phyloP scores from a whole-genome alignment of 768 basidiomycete species.

The Boletales sp. region DNA sequence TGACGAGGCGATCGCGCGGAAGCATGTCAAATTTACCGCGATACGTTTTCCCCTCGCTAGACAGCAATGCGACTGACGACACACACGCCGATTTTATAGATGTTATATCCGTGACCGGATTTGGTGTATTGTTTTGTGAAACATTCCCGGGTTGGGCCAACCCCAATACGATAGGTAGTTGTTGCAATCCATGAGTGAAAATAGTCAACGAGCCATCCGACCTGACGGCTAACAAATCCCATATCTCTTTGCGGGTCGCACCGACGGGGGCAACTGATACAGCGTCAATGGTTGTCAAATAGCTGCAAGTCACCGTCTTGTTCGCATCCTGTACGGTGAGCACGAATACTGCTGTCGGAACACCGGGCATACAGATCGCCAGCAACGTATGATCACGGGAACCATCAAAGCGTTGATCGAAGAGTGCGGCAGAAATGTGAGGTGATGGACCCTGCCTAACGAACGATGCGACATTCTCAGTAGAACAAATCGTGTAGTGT shows the following conservation, averaged over 20 bases:
- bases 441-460: conserved; percentile 14
- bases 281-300: conserved; percentile 40
- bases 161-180: conserved; percentile 37
- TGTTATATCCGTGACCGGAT: conserved; percentile 34
- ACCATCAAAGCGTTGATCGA: conserved; percentile 67
- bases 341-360: conserved; percentile 44
- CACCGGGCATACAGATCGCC: conserved; percentile 51
- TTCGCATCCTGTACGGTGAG: conserved; percentile 41
- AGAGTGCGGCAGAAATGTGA: conserved; percentile 52
- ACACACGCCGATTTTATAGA: conserved; percentile 46
- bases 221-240: conserved; percentile 68
- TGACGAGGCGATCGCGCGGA: conserved; percentile 54
- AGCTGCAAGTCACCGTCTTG: conserved; percentile 39
- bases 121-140: neutral
- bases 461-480: conserved; percentile 3
- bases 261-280: conserved; percentile 55
- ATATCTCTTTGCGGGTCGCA: conserved; percentile 58
- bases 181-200: conserved; percentile 58
- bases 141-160: conserved; percentile 8
- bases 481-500: neutral
- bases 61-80: conserved; percentile 51
- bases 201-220: conserved; percentile 52
- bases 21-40: conserved; percentile 53
- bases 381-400: conserved; percentile 47
- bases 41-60: conserved; percentile 45